phyloP scores from a whole-genome alignment of 192 early-diverging fungal species.

The Coemansia sp. region DNA sequence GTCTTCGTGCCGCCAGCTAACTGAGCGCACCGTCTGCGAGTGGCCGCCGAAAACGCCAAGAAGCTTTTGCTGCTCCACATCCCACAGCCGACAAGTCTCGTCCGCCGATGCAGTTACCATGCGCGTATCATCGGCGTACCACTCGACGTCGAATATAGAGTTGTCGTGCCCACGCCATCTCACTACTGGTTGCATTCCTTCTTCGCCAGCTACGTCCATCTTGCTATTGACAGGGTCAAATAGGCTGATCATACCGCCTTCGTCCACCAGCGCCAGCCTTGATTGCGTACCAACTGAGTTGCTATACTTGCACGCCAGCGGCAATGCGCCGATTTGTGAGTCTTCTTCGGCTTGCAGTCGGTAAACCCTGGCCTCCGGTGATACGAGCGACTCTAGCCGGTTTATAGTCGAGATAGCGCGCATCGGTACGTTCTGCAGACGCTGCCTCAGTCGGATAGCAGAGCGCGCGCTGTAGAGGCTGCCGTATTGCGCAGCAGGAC shows the following conservation, averaged over 20 bases:
- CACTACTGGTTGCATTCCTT: slow-evolving; percentile 15
- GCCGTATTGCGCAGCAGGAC: background rate
- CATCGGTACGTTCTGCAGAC: background rate
- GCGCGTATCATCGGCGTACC: slow-evolving; percentile 69
- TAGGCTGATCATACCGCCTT: slow-evolving; percentile 34
- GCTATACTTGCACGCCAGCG: slow-evolving; percentile 49
- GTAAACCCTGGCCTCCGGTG: slow-evolving; percentile 27
- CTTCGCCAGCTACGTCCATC: slow-evolving; percentile 12
- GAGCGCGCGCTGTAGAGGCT: slow-evolving; percentile 1
- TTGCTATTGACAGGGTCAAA: slow-evolving; percentile 33
- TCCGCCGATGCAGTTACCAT: slow-evolving; percentile 81
- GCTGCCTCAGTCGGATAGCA: slow-evolving; percentile 19
- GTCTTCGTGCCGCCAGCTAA: slow-evolving; percentile 62
- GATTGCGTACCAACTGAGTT: slow-evolving; percentile 2
- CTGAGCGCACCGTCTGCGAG: slow-evolving; percentile 69
- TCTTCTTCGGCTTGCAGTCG: slow-evolving; percentile 20
- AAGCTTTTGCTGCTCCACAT: slow-evolving; percentile 64
- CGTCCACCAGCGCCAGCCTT: slow-evolving; percentile 45
- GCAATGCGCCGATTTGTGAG: slow-evolving; percentile 19
- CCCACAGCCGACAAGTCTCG: slow-evolving; percentile 72
- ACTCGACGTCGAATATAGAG: slow-evolving; percentile 81
- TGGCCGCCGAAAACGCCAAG: slow-evolving; percentile 68
- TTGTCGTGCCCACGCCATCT: slow-evolving; percentile 70
- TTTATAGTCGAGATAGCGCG: slow-evolving; percentile 15
- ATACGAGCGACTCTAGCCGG: slow-evolving; percentile 27